Conservation (phyloP, 2,329 filamentous ascomycete genomes). For the Periconia sp. region DNA sequence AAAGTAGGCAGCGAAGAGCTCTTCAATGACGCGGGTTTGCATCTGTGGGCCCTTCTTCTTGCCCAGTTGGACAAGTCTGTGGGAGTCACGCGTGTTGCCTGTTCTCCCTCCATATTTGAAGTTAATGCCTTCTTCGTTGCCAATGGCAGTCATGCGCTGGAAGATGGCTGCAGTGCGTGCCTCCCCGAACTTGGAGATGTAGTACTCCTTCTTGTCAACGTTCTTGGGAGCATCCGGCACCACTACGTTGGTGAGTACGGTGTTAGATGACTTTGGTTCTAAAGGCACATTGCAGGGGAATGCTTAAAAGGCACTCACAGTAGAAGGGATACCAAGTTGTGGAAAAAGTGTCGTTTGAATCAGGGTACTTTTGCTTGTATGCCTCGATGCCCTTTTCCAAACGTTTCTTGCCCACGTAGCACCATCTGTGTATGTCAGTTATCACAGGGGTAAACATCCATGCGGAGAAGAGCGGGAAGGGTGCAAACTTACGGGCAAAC, state of each 20-base stretch:
- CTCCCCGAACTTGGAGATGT: conserved; percentile 64
- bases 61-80: conserved; percentile 67
- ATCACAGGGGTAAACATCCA: not conserved
- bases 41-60: conserved; percentile 56
- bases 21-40: conserved; percentile 46
- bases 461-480: not conserved
- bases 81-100: conserved; percentile 78
- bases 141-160: conserved; percentile 59
- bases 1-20: conserved; percentile 48
- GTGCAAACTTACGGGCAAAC: conserved; percentile 65
- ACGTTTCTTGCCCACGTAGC: conserved; percentile 78
- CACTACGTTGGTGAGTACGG: conserved; percentile 37
- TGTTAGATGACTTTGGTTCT: no score
- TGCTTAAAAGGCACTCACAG: conserved; percentile 27
- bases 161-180: conserved; percentile 62
- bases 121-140: conserved; percentile 67
- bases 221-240: conserved; percentile 64
- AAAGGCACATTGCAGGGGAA: no score
- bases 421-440: conserved; percentile 37
- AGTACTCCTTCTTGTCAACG: conserved; percentile 59
- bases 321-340: conserved; percentile 80
- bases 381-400: conserved; percentile 70
- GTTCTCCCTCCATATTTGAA: conserved; percentile 72
- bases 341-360: conserved; percentile 67
- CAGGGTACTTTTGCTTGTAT: conserved; percentile 64